Evolutionary conservation across 2,329 filamentous ascomycete species (phyloP).

Genomic region (Xylaria sp.): DNA sequence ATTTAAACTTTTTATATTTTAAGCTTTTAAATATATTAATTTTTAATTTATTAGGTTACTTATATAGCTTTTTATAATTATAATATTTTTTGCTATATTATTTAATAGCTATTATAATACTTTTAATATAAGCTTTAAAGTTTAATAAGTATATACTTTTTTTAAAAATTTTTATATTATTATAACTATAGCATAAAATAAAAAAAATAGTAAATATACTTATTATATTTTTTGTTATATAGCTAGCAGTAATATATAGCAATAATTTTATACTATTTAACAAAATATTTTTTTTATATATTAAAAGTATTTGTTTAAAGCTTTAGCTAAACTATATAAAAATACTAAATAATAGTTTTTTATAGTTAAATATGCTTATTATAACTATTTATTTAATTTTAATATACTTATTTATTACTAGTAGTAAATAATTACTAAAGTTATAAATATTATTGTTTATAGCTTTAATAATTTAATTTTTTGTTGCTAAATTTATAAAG

Average conservation of each 20-base stretch:
- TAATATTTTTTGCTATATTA: no score
- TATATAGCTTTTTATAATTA: no score
- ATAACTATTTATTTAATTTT: neutral
- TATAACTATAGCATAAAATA: neutral
- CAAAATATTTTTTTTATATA: conserved; percentile 3
- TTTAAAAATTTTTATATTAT: no score
- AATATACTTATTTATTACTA: neutral
- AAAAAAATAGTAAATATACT: conserved; percentile 1
- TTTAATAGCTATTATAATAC: no score
- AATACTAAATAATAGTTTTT: neutral
- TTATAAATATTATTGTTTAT: neutral
- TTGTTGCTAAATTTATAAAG: neutral
- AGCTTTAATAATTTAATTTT: conserved; percentile 3
- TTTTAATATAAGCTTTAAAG: neutral
- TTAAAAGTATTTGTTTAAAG: no score
- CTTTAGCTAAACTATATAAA: no score
- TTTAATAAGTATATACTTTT: neutral
- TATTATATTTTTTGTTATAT: neutral
- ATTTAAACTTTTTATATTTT: no score
- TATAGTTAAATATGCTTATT: neutral
- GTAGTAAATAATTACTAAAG: neutral
- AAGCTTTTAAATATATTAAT: no score
- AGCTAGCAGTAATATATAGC: neutral
- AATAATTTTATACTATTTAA: neutral
- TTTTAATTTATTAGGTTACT: no score